Conservation (phyloP, 1,284 basidiomycete genomes). For the Melampsora larici-populina region DNA sequence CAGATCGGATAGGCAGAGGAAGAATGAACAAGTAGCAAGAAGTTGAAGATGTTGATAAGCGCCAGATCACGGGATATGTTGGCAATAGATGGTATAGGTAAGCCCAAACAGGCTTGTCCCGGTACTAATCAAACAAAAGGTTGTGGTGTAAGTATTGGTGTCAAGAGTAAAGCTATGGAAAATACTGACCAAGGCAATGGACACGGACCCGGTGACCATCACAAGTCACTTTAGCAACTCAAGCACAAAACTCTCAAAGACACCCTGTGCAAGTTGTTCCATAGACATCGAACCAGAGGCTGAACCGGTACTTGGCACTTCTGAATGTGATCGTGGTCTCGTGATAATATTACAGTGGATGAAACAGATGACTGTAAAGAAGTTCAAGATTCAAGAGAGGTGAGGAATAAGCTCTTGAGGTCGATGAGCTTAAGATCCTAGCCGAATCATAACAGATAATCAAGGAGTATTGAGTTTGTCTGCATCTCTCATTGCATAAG, state of each 20-base stretch:
- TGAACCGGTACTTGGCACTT: conserved; percentile 61
- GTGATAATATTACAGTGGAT: conserved; percentile 46
- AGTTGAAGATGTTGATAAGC: conserved; percentile 76
- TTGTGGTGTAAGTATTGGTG: conserved; percentile 44
- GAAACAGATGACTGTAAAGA: conserved; percentile 66
- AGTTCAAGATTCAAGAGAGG: conserved; percentile 63
- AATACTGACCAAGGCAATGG: conserved; percentile 54
- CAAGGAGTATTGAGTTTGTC: conserved; percentile 60
- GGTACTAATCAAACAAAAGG: conserved; percentile 58
- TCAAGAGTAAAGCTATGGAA: conserved; percentile 46
- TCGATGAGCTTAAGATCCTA: conserved; percentile 61
- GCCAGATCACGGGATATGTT: conserved; percentile 68
- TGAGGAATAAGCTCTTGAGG: conserved; percentile 58
- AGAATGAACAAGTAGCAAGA: conserved; percentile 66
- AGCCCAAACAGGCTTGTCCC: conserved; percentile 88
- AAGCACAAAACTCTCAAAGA: conserved; percentile 54
- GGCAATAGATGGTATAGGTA: conserved; percentile 79
- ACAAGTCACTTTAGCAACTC: conserved; percentile 52
- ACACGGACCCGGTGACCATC: conserved; percentile 54
- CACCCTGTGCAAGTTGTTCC: conserved; percentile 52
- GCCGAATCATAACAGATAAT: conserved; percentile 76
- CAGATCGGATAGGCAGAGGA: conserved; percentile 81
- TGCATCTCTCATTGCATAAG: not conserved
- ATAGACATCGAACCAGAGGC: conserved; percentile 64
- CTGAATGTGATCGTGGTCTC: conserved; percentile 46